A percentile compares a stretch with the other conserved stretches of the same genome.
phyloP scores from a whole-genome alignment of 1,139 yeast genomes.

The Debaryomyces robertsiae region DNA sequence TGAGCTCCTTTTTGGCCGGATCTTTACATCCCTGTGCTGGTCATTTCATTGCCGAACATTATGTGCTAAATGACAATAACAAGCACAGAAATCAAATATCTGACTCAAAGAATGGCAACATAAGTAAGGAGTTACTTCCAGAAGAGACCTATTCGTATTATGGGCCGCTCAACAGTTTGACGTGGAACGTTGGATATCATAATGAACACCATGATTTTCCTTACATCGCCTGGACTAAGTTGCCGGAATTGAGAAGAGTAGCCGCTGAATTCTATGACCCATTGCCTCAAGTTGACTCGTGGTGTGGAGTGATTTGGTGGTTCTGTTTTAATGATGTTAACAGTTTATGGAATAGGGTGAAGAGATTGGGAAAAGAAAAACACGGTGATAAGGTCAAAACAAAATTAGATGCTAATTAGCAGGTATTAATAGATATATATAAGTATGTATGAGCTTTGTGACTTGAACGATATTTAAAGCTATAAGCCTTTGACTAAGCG shows the following conservation, averaged over 20 bases:
- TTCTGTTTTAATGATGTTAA: slow-evolving; percentile 71
- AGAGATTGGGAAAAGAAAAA: slow-evolving; percentile 53
- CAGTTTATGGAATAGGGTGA: slow-evolving; percentile 78
- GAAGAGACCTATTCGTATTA: slow-evolving; percentile 87
- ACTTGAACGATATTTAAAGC: slow-evolving; percentile 7
- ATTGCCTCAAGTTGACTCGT: slow-evolving; percentile 73
- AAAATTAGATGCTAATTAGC: slow-evolving; percentile 4
- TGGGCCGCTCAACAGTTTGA: slow-evolving; percentile 72
- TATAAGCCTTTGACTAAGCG: slow-evolving; percentile 59
- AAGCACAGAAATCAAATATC: slow-evolving; percentile 29
- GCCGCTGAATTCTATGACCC: slow-evolving; percentile 85
- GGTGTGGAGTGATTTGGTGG: slow-evolving; percentile 77
- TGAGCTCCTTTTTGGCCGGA: slow-evolving; percentile 86
- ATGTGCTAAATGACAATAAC: slow-evolving; percentile 66
- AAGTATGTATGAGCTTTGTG: slow-evolving; percentile 2
- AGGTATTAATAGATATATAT: slow-evolving; percentile 1
- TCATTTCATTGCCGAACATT: slow-evolving; percentile 93
- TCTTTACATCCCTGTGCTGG: slow-evolving; percentile 94
- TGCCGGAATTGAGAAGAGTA: slow-evolving; percentile 63
- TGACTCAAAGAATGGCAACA: slow-evolving; percentile 25
- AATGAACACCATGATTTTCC: slow-evolving; percentile 97
- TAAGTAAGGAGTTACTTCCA: slow-evolving; percentile 46
- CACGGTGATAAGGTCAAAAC: slow-evolving; percentile 29
- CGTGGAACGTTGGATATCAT: slow-evolving; percentile 94
- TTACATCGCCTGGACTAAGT: slow-evolving; percentile 84